phyloP scores from a whole-genome alignment of 768 basidiomycete species.

The Porphyrellus cyaneotinctus region DNA sequence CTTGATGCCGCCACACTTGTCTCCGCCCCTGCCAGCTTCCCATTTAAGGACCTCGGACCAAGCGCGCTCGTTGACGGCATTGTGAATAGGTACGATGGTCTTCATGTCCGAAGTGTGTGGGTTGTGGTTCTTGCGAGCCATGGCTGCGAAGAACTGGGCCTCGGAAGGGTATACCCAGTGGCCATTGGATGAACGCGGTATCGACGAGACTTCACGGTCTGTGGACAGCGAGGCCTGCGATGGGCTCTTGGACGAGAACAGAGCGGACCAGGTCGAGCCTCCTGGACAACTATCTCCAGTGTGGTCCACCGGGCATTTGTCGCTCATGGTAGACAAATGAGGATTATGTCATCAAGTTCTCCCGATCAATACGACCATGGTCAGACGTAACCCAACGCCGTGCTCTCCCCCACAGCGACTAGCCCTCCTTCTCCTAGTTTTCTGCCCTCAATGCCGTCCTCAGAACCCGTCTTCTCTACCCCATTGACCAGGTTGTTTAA shows the following conservation, averaged over 20 bases:
- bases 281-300: conserved; percentile 54
- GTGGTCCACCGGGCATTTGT: conserved; percentile 51
- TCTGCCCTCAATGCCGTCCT: conserved; percentile 70
- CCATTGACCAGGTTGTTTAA: conserved; percentile 72
- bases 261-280: conserved; percentile 43
- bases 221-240: conserved; percentile 46
- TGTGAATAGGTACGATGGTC: conserved; percentile 96
- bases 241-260: conserved; percentile 19
- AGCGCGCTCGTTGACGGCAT: conserved; percentile 94
- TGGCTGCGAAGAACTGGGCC: conserved; percentile 97
- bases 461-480: conserved; percentile 60
- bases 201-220: conserved; percentile 81
- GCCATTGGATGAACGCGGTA: conserved; percentile 65
- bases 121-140: conserved; percentile 90
- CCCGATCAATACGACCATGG: no score
- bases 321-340: conserved; percentile 16
- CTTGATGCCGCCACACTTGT: conserved; percentile 74
- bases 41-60: conserved; percentile 82
- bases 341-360: conserved; percentile 16
- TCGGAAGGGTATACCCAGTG: conserved; percentile 99
- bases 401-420: no score
- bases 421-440: no score
- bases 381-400: no score
- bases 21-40: conserved; percentile 79
- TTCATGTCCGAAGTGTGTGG: conserved; percentile 89